Percentiles rank a stretch among this genome's conserved stretches.
phyloP scores from a whole-genome alignment of 2,329 filamentous ascomycete species.

The Pestalotiopsis sp. region DNA sequence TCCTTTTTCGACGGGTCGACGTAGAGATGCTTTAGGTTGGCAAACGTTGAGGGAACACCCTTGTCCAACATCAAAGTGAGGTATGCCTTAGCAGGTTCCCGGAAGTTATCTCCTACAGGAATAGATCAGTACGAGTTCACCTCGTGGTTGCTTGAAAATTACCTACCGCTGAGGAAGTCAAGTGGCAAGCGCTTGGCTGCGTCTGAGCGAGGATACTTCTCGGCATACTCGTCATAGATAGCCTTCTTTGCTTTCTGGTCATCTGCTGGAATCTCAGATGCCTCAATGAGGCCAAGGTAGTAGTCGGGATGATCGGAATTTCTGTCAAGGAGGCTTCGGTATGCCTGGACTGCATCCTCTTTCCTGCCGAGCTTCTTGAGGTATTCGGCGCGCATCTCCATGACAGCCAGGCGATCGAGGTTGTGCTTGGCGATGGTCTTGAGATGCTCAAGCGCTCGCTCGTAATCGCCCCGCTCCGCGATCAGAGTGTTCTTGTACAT shows the following conservation, averaged over 20 bases:
- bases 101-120: slow-evolving; percentile 72
- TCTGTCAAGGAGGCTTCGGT: slow-evolving; percentile 77
- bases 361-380: slow-evolving; percentile 75
- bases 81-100: slow-evolving; percentile 75
- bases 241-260: slow-evolving; percentile 69
- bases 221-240: slow-evolving; percentile 80
- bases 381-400: slow-evolving; percentile 87
- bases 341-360: slow-evolving; percentile 80
- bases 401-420: slow-evolving; percentile 80
- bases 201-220: slow-evolving; percentile 81
- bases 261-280: slow-evolving; percentile 62
- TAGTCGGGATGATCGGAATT: slow-evolving; percentile 89
- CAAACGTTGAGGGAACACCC: slow-evolving; percentile 93
- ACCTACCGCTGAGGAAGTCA: slow-evolving; percentile 78
- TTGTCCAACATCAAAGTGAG: slow-evolving; percentile 84
- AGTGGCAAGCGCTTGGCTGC: slow-evolving; percentile 84
- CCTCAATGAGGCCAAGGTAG: slow-evolving; percentile 76
- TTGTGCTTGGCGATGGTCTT: slow-evolving; percentile 76
- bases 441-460: slow-evolving; percentile 85
- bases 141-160: neutral
- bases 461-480: slow-evolving; percentile 81
- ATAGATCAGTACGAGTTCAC: neutral
- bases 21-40: slow-evolving; percentile 94
- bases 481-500: slow-evolving; percentile 97
- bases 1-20: slow-evolving; percentile 75